Percentiles rank a stretch among this genome's conserved stretches.
These are phyloP conservation scores for Simplicillium sp. DNA, from an alignment of 2,329 filamentous ascomycete genomes.

Conservation along the genomic window DNA sequence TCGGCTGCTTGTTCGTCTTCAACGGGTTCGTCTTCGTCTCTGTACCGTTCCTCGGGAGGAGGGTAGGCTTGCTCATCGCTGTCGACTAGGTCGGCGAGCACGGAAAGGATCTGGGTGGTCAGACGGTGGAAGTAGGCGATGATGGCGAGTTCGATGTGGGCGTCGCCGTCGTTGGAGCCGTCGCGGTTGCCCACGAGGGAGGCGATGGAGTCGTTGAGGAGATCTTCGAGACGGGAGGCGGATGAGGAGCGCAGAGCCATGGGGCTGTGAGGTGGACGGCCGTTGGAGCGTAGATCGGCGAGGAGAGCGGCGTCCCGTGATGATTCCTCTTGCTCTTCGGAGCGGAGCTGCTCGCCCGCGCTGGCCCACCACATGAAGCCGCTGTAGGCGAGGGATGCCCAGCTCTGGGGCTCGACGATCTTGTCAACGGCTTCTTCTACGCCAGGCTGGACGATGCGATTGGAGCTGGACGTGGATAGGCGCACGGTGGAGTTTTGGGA, in stretches of 20 bases:
- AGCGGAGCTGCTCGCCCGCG: slow-evolving; percentile 60
- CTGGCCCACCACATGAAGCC: slow-evolving; percentile 89
- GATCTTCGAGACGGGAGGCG: slow-evolving; percentile 18
- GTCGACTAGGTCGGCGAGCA: slow-evolving; percentile 52
- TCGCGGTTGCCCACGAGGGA: slow-evolving; percentile 30
- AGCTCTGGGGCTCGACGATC: slow-evolving; percentile 54
- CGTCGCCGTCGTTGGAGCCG: slow-evolving; percentile 24
- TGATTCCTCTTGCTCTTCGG: slow-evolving; percentile 49
- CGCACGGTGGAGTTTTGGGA: slow-evolving; percentile 16
- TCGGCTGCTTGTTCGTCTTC: slow-evolving; percentile 19
- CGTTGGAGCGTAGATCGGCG: slow-evolving; percentile 33
- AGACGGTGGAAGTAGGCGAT: slow-evolving; percentile 77
- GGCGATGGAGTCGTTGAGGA: slow-evolving; percentile 32
- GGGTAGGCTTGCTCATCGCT: slow-evolving; percentile 32
- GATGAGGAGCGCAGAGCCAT: slow-evolving; percentile 19
- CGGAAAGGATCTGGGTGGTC: slow-evolving; percentile 55
- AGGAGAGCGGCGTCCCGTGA: slow-evolving; percentile 46
- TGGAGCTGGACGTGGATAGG: slow-evolving; percentile 16
- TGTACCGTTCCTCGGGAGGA: slow-evolving; percentile 12
- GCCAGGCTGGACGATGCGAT: slow-evolving; percentile 21
- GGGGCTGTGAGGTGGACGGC: slow-evolving; percentile 13
- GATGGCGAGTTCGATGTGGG: slow-evolving; percentile 55
- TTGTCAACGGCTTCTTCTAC: slow-evolving; percentile 41
- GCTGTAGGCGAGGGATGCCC: slow-evolving; percentile 68
- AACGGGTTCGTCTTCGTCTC: slow-evolving; percentile 20